Percentiles rank a stretch among this genome's conserved stretches.
phyloP scores from a whole-genome alignment of 352 stramenopile genomes.

The Globisporangium nodosum region DNA sequence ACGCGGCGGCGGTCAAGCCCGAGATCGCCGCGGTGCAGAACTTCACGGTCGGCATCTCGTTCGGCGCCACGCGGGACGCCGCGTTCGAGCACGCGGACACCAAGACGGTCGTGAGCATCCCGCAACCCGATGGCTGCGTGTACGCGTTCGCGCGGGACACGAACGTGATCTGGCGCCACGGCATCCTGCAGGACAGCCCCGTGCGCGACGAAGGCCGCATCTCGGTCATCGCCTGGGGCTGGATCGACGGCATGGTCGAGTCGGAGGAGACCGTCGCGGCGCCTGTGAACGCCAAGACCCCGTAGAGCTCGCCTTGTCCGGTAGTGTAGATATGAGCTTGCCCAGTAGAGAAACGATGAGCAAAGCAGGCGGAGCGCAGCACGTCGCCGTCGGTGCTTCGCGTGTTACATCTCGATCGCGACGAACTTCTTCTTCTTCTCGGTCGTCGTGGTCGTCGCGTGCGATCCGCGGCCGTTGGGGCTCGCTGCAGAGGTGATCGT shows the following conservation, averaged over 20 bases:
- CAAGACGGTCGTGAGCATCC: constrained; percentile 88
- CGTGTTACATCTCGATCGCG: constrained; percentile 10
- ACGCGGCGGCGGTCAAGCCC: constrained; percentile 92
- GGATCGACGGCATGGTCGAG: constrained; percentile 70
- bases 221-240: constrained; percentile 93
- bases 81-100: constrained; percentile 87
- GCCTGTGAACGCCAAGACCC: not conserved
- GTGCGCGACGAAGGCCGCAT: constrained; percentile 89
- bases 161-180: constrained; percentile 93
- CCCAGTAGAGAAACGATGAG: not conserved
- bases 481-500: constrained; percentile 15
- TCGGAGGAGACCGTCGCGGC: no score
- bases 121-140: constrained; percentile 90
- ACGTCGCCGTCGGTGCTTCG: not conserved
- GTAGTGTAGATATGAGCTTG: not conserved
- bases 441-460: not conserved
- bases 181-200: constrained; percentile 83
- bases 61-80: constrained; percentile 88
- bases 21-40: constrained; percentile 91
- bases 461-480: not conserved
- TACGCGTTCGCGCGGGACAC: constrained; percentile 92
- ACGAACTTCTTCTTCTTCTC: constrained; percentile 11
- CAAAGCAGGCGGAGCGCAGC: no score
- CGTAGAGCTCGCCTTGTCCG: not conserved
- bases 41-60: constrained; percentile 93